Percentiles rank a stretch among this genome's conserved stretches.
Evolutionary conservation across 2,329 filamentous ascomycete species (phyloP).

Genomic region (Stemphylium vesicarium): DNA sequence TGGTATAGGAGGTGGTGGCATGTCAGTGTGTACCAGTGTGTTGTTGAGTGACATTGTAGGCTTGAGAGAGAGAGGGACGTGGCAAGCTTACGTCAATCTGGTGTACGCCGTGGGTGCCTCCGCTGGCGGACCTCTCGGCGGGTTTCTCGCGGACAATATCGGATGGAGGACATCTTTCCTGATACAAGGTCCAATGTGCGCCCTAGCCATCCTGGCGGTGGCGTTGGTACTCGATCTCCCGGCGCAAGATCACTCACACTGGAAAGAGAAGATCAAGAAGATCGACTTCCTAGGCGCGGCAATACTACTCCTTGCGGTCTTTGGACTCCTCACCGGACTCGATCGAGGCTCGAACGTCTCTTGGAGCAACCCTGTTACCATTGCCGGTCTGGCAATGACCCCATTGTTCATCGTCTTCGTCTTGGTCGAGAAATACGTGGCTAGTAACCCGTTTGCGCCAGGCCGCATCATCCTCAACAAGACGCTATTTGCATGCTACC

Average conservation of each 20-base stretch:
- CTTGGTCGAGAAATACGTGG: slow-evolving; percentile 70
- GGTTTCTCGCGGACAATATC: slow-evolving; percentile 72
- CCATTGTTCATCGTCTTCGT: slow-evolving; percentile 71
- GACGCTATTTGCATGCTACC: slow-evolving; percentile 70
- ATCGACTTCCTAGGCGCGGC: slow-evolving; percentile 77
- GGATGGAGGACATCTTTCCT: slow-evolving; percentile 82
- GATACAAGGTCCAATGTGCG: slow-evolving; percentile 71
- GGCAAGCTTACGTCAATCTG: slow-evolving; percentile 77
- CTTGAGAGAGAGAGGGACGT: slow-evolving; percentile 71
- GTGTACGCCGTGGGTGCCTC: slow-evolving; percentile 73
- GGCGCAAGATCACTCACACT: slow-evolving; percentile 63
- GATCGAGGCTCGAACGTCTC: slow-evolving; percentile 76
- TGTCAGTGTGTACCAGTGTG: slow-evolving; percentile 73
- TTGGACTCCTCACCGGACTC: slow-evolving; percentile 70
- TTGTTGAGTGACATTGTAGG: slow-evolving; percentile 74
- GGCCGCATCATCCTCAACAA: slow-evolving; percentile 74
- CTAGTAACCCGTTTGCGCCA: slow-evolving; percentile 75
- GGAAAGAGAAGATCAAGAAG: slow-evolving; percentile 68
- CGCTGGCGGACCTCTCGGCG: slow-evolving; percentile 70
- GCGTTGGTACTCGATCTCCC: slow-evolving; percentile 68
- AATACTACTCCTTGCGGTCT: slow-evolving; percentile 69
- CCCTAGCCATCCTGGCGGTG: slow-evolving; percentile 69
- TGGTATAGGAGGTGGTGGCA: slow-evolving; percentile 73
- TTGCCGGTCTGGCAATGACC: slow-evolving; percentile 63
- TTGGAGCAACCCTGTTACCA: slow-evolving; percentile 66